Evolutionary conservation across 2,329 filamentous ascomycete species (phyloP).

Genomic region (Xylariaceae sp.): DNA sequence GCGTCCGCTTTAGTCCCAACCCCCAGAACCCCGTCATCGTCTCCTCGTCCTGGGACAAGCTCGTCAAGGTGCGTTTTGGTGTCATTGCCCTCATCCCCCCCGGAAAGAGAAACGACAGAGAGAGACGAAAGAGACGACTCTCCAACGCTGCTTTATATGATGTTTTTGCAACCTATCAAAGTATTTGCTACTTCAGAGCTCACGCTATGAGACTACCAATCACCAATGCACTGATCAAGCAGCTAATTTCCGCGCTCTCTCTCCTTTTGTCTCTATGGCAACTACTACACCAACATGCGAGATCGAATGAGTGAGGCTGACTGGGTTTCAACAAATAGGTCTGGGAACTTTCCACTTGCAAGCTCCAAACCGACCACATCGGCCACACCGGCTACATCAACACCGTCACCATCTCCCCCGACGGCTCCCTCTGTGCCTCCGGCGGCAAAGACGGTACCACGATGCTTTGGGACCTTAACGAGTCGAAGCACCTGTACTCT

Average conservation of each 20-base stretch:
- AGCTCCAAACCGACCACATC: conserved; percentile 99
- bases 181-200: conserved; percentile 99
- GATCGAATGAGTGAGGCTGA: conserved; percentile 21
- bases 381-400: conserved; percentile 99
- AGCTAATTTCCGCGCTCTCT: conserved; percentile 6
- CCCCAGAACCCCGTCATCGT: conserved; percentile 99
- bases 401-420: conserved; percentile 99
- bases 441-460: conserved; percentile 99
- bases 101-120: not conserved
- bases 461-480: conserved; percentile 99
- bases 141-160: conserved; percentile 62
- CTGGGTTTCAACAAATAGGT: conserved; percentile 57
- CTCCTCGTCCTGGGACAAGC: conserved; percentile 98
- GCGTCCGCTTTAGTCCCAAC: conserved; percentile 99
- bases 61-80: conserved; percentile 84
- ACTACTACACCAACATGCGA: not conserved
- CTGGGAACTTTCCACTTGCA: conserved; percentile 99
- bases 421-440: conserved; percentile 97
- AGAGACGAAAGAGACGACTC: conserved; percentile 8
- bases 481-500: conserved; percentile 99
- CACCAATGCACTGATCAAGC: conserved; percentile 77
- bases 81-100: conserved; percentile 9
- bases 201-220: conserved; percentile 95
- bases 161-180: conserved; percentile 76
- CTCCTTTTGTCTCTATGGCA: not conserved